A percentile compares a stretch with the other conserved stretches of the same genome.
Evolutionary conservation across 345 rosid species (phyloP).

Genomic region (Eucalyptus curtisii): DNA sequence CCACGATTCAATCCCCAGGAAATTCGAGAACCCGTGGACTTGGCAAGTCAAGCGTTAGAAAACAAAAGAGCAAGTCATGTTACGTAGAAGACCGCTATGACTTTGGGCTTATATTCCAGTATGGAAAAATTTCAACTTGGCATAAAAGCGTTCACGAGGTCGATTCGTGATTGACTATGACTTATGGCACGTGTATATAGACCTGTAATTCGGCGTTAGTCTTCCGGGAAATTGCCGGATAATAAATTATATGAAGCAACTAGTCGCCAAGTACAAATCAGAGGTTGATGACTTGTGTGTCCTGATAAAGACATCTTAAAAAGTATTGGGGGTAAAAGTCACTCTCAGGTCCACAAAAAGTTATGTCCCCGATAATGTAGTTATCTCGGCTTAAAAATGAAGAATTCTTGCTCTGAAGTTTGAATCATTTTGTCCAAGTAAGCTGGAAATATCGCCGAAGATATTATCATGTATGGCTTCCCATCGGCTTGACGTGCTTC

Average conservation of each 20-base stretch:
- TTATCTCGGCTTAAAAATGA: not conserved
- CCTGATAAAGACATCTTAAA: not conserved
- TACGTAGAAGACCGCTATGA: rapidly evolving
- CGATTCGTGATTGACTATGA: not conserved
- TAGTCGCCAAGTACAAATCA: not conserved
- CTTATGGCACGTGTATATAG: rapidly evolving
- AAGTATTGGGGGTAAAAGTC: not conserved
- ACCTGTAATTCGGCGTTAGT: not conserved
- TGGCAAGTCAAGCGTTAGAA: too few relatives aligned
- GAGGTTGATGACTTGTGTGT: not conserved
- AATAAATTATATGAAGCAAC: not conserved
- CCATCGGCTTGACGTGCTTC: not conserved
- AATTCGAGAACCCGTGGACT: too few relatives aligned
- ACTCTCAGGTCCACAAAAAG: not conserved
- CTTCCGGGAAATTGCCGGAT: not conserved
- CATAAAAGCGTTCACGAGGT: not conserved
- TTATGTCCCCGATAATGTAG: not conserved
- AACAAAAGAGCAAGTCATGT: too few relatives aligned
- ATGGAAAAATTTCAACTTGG: too few relatives aligned
- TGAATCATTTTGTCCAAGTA: not conserved
- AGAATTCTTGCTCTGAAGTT: too few relatives aligned
- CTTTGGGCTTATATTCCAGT: too few relatives aligned
- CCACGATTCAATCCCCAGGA: too few relatives aligned
- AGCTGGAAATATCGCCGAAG: rapidly evolving
- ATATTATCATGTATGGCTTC: not conserved